Conservation (phyloP, 768 basidiomycete genomes). For the Termitomyces sp. region DNA sequence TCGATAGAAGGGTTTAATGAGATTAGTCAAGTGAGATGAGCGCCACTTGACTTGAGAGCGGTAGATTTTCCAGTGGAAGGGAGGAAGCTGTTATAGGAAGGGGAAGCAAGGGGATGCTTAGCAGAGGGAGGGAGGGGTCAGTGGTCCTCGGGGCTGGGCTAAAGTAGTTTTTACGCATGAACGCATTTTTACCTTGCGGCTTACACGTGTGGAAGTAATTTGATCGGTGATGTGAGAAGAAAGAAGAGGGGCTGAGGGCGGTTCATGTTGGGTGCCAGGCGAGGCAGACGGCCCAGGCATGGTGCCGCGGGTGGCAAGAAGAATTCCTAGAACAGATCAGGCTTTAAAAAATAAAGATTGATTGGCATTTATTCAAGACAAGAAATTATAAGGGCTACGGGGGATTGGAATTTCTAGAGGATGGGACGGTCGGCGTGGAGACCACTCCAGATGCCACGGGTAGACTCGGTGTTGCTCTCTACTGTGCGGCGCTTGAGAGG, state of each 20-base stretch:
- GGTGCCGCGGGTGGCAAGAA: constrained; percentile 3
- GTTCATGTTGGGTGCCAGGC: constrained; percentile 12
- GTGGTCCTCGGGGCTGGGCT: constrained; percentile 7
- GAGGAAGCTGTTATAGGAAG: not conserved
- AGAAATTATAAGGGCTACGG: not conserved
- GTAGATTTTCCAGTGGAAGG: constrained; percentile 9
- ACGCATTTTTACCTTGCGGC: constrained; percentile 30
- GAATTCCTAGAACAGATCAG: too few relatives aligned
- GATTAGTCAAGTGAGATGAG: too few relatives aligned
- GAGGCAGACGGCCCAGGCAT: constrained; percentile 1
- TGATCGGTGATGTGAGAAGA: constrained; percentile 27
- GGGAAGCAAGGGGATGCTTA: not conserved
- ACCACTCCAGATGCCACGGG: constrained; percentile 89
- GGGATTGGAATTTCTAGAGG: constrained; percentile 17
- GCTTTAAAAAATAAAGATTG: not conserved
- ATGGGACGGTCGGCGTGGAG: constrained; percentile 69
- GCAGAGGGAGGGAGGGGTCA: not conserved
- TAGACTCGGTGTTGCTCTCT: constrained; percentile 72
- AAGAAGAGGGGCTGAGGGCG: not conserved
- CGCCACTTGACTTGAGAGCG: too few relatives aligned
- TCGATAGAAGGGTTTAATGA: not conserved
- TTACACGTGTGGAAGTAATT: constrained; percentile 32
- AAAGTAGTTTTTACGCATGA: constrained; percentile 17
- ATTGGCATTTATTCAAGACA: not conserved
- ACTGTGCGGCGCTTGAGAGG: constrained; percentile 71